These are phyloP conservation scores for Thraustotheca clavata DNA, from an alignment of 352 stramenopile species.

Conservation along the genomic window DNA sequence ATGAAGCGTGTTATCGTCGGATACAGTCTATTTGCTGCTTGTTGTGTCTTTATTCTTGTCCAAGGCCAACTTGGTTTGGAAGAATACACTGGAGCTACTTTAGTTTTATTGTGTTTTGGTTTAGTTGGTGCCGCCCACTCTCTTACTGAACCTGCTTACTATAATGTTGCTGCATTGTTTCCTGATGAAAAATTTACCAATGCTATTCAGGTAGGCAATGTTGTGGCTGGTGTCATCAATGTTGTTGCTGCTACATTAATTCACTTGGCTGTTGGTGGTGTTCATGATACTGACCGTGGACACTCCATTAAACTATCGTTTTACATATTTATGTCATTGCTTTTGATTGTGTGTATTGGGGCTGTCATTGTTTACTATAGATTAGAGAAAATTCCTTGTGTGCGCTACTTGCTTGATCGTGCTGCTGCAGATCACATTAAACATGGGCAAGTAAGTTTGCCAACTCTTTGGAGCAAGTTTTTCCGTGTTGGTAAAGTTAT, in stretches of 20 bases:
- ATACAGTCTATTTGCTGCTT: constrained; percentile 36
- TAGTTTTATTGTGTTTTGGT: constrained; percentile 51
- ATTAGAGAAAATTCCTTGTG: constrained; percentile 30
- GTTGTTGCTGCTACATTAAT: constrained; percentile 46
- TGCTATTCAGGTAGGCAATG: constrained; percentile 55
- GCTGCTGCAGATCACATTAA: constrained; percentile 30
- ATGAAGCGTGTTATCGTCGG: constrained; percentile 36
- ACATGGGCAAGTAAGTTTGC: constrained; percentile 29
- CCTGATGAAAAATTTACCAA: constrained; percentile 59
- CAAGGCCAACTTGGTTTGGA: constrained; percentile 54
- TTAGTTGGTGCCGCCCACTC: constrained; percentile 45
- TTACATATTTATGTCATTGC: constrained; percentile 54
- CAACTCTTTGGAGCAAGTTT: constrained; percentile 34
- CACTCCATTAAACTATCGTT: constrained; percentile 30
- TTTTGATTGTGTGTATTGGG: constrained; percentile 38
- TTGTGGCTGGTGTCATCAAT: constrained; percentile 41
- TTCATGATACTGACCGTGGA: constrained; percentile 31
- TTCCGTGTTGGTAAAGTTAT: constrained; percentile 42
- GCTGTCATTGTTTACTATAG: constrained; percentile 40
- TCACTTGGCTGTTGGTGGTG: constrained; percentile 37
- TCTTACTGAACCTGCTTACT: constrained; percentile 47
- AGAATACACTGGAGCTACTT: constrained; percentile 41
- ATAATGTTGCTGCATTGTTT: constrained; percentile 51
- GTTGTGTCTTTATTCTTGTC: constrained; percentile 25
- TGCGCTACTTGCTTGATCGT: constrained; percentile 47